These are phyloP conservation scores for Parasarocladium wereldwijsianum DNA, from an alignment of 2,329 filamentous ascomycete genomes.

Conservation along the genomic window DNA sequence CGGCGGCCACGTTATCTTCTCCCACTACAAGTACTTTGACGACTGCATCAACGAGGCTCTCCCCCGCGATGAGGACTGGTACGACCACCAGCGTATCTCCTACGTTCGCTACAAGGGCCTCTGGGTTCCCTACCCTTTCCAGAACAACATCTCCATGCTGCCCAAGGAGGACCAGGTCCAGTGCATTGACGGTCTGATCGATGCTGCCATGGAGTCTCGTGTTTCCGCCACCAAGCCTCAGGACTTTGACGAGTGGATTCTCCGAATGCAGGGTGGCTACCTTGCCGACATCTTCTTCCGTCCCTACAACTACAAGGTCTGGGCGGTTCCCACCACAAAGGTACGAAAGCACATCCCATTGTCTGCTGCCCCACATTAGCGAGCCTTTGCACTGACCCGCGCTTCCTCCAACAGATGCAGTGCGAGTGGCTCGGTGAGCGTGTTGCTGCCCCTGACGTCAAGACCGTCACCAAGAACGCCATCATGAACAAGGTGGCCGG, in stretches of 20 bases:
- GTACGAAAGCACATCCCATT: conserved; percentile 30
- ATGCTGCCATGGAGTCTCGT: conserved; percentile 76
- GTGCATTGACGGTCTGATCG: conserved; percentile 91
- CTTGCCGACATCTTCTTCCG: conserved; percentile 96
- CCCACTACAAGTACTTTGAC: conserved; percentile 99
- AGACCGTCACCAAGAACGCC: conserved; percentile 84
- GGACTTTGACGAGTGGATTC: conserved; percentile 97
- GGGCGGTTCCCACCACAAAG: conserved; percentile 95
- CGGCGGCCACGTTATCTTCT: conserved; percentile 96
- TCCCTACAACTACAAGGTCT: conserved; percentile 99
- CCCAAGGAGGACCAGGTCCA: conserved; percentile 93
- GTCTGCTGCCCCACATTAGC: no score
- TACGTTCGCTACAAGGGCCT: conserved; percentile 93
- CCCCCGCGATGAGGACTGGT: conserved; percentile 90
- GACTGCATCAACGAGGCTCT: conserved; percentile 96
- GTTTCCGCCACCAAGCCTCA: conserved; percentile 84
- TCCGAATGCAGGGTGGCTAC: conserved; percentile 79
- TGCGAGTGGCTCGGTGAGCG: conserved; percentile 96
- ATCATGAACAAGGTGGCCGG: conserved; percentile 92
- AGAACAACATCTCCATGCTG: conserved; percentile 99
- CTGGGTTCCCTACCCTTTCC: conserved; percentile 99
- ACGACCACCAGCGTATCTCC: conserved; percentile 93
- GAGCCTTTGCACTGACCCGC: conserved; percentile 7
- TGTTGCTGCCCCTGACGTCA: conserved; percentile 91
- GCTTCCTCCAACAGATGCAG: conserved; percentile 67